A percentile compares a stretch with the other conserved stretches of the same genome.
These are phyloP conservation scores for Aureobasidium mangrovei DNA, from an alignment of 2,329 filamentous ascomycete species.

Conservation along the genomic window DNA sequence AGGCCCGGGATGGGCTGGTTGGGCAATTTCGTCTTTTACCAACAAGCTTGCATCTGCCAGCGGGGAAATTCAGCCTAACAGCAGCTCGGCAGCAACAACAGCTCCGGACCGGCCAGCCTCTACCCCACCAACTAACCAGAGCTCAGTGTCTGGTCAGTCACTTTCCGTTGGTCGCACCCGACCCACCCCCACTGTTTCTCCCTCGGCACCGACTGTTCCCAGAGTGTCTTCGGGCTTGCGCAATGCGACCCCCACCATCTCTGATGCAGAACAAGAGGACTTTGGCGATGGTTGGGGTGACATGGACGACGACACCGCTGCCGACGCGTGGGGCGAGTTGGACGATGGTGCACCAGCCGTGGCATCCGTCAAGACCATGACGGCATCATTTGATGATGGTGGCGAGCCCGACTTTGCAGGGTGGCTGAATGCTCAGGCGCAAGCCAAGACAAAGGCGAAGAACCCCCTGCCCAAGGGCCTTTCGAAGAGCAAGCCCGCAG, in stretches of 20 bases:
- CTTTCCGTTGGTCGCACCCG: slow-evolving; percentile 17
- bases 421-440: slow-evolving; percentile 80
- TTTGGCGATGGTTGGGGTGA: slow-evolving; percentile 68
- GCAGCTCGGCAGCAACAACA: slow-evolving; percentile 49
- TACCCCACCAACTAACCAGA: slow-evolving; percentile 30
- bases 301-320: slow-evolving; percentile 48
- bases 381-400: slow-evolving; percentile 62
- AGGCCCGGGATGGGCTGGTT: slow-evolving; percentile 70
- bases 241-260: slow-evolving; percentile 15
- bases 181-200: slow-evolving; percentile 7
- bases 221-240: slow-evolving; percentile 24
- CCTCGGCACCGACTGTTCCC: slow-evolving; percentile 24
- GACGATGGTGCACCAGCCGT: slow-evolving; percentile 36
- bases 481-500: slow-evolving; percentile 46
- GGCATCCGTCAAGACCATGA: slow-evolving; percentile 18
- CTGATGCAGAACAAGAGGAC: slow-evolving; percentile 40
- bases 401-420: slow-evolving; percentile 92
- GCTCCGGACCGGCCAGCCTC: slow-evolving; percentile 54
- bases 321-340: slow-evolving; percentile 37
- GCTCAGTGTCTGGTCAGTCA: slow-evolving; percentile 25
- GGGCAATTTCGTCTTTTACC: slow-evolving; percentile 97
- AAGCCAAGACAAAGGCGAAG: slow-evolving; percentile 55
- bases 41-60: slow-evolving; percentile 81
- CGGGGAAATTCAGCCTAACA: slow-evolving; percentile 68
- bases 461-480: slow-evolving; percentile 80